Evolutionary conservation across 805 yeast species (phyloP).

Genomic region (Candida dajiaensis): DNA sequence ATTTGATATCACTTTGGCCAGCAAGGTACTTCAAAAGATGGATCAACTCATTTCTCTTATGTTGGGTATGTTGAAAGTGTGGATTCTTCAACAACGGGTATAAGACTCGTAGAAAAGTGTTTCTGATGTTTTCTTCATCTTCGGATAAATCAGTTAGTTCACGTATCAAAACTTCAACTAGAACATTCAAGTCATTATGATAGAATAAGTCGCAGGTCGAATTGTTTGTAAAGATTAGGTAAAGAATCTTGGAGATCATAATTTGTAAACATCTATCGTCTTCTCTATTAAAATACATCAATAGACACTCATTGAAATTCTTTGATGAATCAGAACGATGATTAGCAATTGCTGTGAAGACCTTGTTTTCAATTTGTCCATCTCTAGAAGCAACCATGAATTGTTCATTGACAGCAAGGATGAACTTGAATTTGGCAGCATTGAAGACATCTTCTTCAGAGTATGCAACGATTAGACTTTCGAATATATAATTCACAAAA

Average conservation of each 20-base stretch:
- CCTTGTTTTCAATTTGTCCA: conserved; percentile 36
- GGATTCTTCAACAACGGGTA: conserved; percentile 65
- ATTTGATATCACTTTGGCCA: conserved; percentile 23
- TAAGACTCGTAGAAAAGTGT: conserved; percentile 69
- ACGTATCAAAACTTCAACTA: conserved; percentile 76
- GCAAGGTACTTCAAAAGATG: conserved; percentile 46
- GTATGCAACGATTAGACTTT: conserved; percentile 37
- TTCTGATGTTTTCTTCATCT: conserved; percentile 51
- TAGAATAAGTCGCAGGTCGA: conserved; percentile 63
- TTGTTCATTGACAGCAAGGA: conserved; percentile 81
- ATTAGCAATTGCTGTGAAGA: conserved; percentile 40
- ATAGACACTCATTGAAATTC: conserved; percentile 60
- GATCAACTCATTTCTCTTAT: conserved; percentile 50
- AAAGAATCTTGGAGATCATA: conserved; percentile 72
- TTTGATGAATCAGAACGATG: conserved; percentile 34
- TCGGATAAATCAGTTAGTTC: conserved; percentile 68
- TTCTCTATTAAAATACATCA: conserved; percentile 74
- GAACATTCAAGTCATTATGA: conserved; percentile 76
- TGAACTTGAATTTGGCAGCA: conserved; percentile 61
- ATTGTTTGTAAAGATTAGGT: conserved; percentile 60
- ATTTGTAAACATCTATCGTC: conserved; percentile 66
- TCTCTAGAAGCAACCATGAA: conserved; percentile 56
- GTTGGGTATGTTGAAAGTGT: conserved; percentile 48
- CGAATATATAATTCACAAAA: conserved; percentile 43
- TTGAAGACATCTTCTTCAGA: conserved; percentile 52